Evolutionary conservation across 2,329 filamentous ascomycete species (phyloP).

Genomic region (Alternaria arborescens): DNA sequence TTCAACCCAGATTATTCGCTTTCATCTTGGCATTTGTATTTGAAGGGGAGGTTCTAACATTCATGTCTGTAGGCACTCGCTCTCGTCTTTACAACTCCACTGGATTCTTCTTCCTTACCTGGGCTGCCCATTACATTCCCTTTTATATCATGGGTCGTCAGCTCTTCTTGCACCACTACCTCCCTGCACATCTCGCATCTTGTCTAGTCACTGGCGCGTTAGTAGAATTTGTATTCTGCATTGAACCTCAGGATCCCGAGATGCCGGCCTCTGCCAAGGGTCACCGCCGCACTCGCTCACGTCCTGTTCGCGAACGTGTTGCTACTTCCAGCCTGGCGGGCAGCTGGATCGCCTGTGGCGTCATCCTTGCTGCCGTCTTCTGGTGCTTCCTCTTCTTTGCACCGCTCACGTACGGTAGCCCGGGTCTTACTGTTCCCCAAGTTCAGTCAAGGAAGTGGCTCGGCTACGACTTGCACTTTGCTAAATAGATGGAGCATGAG

Average conservation of each 20-base stretch:
- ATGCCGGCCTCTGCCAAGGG: slow-evolving; percentile 45
- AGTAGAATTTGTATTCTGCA: slow-evolving; percentile 94
- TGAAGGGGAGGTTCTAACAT: slow-evolving; percentile 21
- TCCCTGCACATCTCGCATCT: slow-evolving; percentile 92
- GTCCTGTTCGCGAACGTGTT: slow-evolving; percentile 83
- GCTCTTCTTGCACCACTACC: slow-evolving; percentile 96
- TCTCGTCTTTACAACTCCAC: slow-evolving; percentile 97
- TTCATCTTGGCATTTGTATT: slow-evolving; percentile 14
- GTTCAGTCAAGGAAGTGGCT: slow-evolving; percentile 92
- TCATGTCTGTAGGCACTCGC: slow-evolving; percentile 71
- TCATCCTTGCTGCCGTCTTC: slow-evolving; percentile 73
- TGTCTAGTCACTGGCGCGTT: slow-evolving; percentile 88
- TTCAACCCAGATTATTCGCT: slow-evolving; percentile 1
- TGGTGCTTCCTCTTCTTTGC: slow-evolving; percentile 93
- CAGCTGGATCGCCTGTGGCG: slow-evolving; percentile 79
- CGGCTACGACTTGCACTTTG: slow-evolving; percentile 97
- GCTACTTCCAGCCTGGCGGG: slow-evolving; percentile 78
- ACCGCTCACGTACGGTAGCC: slow-evolving; percentile 93
- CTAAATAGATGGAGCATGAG: slow-evolving; percentile 72
- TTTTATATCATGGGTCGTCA: slow-evolving; percentile 99
- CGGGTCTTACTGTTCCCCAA: slow-evolving; percentile 80
- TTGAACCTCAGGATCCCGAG: slow-evolving; percentile 71
- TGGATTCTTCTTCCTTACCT: slow-evolving; percentile 98
- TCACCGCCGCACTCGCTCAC: slow-evolving; percentile 59
- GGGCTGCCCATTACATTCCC: slow-evolving; percentile 96